phyloP scores from a whole-genome alignment of 2,329 filamentous ascomycete genomes.

The Hypoxylon sp. region DNA sequence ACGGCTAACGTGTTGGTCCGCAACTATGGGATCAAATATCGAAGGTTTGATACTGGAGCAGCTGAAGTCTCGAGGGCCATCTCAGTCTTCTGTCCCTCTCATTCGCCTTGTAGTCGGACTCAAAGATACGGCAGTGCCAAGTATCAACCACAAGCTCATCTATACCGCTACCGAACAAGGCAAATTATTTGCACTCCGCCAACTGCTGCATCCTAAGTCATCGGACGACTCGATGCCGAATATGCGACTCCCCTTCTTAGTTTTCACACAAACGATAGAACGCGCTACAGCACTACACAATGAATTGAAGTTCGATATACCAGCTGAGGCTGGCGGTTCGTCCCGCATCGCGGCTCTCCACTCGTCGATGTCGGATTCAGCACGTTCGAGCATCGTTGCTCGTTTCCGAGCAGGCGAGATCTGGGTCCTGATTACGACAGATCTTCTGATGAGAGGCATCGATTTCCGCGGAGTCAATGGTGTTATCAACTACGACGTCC shows the following conservation, averaged over 20 bases:
- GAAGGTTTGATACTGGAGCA: slow-evolving; percentile 83
- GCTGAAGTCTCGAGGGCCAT: slow-evolving; percentile 68
- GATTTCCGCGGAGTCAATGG: slow-evolving; percentile 97
- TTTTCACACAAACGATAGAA: slow-evolving; percentile 97
- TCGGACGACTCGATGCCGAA: slow-evolving; percentile 68
- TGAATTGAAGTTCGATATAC: slow-evolving; percentile 95
- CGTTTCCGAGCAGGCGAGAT: slow-evolving; percentile 92
- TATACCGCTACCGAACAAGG: slow-evolving; percentile 95
- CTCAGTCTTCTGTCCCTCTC: slow-evolving; percentile 66
- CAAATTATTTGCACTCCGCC: slow-evolving; percentile 91
- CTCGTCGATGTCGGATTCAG: slow-evolving; percentile 83
- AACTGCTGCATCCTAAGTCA: slow-evolving; percentile 84
- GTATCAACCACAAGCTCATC: slow-evolving; percentile 87
- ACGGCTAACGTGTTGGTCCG: slow-evolving; percentile 89
- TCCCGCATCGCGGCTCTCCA: slow-evolving; percentile 91
- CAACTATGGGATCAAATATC: slow-evolving; percentile 95
- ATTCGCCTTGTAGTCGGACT: slow-evolving; percentile 93
- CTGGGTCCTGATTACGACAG: slow-evolving; percentile 97
- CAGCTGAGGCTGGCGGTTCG: slow-evolving; percentile 86
- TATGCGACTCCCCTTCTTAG: slow-evolving; percentile 88
- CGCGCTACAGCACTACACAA: slow-evolving; percentile 88
- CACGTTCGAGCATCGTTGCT: slow-evolving; percentile 86
- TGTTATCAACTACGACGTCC: slow-evolving; percentile 97
- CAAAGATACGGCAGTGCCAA: slow-evolving; percentile 95
- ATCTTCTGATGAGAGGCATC: slow-evolving; percentile 90